Evolutionary conservation across 257 asterid genomes (phyloP).

Genomic region (Solanum neorickii): DNA sequence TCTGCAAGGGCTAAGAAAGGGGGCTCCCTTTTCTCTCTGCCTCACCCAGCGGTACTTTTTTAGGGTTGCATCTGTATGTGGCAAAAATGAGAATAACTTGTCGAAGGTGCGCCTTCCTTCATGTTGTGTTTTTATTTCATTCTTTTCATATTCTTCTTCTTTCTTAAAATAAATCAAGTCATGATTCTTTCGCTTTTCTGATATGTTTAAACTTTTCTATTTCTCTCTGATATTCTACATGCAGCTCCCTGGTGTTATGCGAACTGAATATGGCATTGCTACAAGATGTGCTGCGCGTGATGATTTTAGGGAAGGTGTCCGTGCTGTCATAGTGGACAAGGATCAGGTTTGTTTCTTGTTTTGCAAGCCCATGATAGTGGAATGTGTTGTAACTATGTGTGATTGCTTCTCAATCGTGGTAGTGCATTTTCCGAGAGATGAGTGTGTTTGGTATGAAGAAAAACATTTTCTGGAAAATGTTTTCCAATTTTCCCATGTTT

Average conservation of each 20-base stretch:
- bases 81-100: constrained; percentile 34
- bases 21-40: constrained; percentile 88
- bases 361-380: not conserved
- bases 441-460: too few species aligned
- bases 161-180: not conserved
- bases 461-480: too few species aligned
- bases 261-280: constrained; percentile 76
- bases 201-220: not conserved
- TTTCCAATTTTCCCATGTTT: too few species aligned
- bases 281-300: constrained; percentile 58
- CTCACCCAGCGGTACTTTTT: constrained; percentile 68
- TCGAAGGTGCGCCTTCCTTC: constrained; percentile 39
- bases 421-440: not conserved
- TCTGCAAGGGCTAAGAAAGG: constrained; percentile 76
- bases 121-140: not conserved
- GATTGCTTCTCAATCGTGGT: not conserved
- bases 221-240: constrained; percentile 9
- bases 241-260: constrained; percentile 87
- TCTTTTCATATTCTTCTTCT: not conserved
- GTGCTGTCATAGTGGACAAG: constrained; percentile 93
- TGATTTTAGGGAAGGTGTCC: constrained; percentile 90
- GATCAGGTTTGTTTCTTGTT: constrained; percentile 59
- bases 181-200: not conserved
- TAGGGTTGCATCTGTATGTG: constrained; percentile 64
- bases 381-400: not conserved